Conservation (phyloP, 352 stramenopile species). For the Pythium aphanidermatum region DNA sequence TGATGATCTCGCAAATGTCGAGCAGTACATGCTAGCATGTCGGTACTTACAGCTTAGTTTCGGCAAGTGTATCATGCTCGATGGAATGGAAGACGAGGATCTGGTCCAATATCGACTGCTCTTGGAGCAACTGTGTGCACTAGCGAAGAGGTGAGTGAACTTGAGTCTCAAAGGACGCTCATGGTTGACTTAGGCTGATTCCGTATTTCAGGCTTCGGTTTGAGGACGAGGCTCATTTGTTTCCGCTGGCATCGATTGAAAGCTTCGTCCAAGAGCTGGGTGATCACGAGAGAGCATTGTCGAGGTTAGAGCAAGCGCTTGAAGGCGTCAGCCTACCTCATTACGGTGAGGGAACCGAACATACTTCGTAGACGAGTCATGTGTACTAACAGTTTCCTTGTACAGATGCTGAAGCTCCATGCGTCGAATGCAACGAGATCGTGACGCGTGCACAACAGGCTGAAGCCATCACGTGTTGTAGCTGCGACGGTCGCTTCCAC, state of each 20-base stretch:
- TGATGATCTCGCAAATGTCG: conserved; percentile 45
- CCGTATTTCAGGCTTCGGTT: conserved; percentile 31
- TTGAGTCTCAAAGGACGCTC: not conserved
- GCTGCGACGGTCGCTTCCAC: conserved; percentile 43
- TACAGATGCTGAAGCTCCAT: conserved; percentile 9
- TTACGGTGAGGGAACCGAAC: conserved; percentile 4
- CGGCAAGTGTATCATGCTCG: conserved; percentile 18
- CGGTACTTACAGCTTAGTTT: conserved; percentile 51
- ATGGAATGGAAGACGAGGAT: conserved; percentile 18
- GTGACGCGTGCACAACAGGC: conserved; percentile 9
- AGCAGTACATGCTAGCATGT: conserved; percentile 48
- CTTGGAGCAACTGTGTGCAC: conserved; percentile 37
- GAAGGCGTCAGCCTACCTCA: conserved; percentile 3
- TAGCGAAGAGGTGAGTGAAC: conserved; percentile 36
- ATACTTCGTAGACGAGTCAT: not conserved
- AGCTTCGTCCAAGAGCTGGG: conserved; percentile 27
- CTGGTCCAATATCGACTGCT: conserved; percentile 18
- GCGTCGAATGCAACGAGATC: conserved; percentile 21
- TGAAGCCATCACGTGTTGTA: conserved; percentile 42
- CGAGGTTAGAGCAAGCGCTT: conserved; percentile 31
- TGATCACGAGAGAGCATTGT: conserved; percentile 26
- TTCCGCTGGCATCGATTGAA: conserved; percentile 37
- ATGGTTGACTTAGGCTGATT: not conserved
- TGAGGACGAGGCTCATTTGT: conserved; percentile 66
- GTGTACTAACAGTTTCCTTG: not conserved